A percentile compares a stretch with the other conserved stretches of the same genome.
Evolutionary conservation across 768 basidiomycete genomes (phyloP).

Genomic region (Floccularia luteovirens): DNA sequence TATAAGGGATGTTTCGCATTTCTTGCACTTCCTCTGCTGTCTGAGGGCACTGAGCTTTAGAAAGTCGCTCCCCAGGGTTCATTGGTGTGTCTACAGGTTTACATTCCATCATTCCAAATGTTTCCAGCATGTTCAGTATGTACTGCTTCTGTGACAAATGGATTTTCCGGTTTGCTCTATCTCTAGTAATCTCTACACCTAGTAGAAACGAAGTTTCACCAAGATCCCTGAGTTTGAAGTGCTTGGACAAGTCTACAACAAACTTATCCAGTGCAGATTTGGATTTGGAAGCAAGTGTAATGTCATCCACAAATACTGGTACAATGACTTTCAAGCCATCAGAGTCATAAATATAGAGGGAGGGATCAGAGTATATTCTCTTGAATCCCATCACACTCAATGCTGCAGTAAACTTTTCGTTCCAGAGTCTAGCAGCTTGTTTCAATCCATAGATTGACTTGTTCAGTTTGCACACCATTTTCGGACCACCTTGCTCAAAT

Average conservation of each 20-base stretch:
- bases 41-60: slow-evolving; percentile 10
- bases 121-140: slow-evolving; percentile 15
- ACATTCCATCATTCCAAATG: slow-evolving; percentile 17
- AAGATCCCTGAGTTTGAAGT: slow-evolving; percentile 1
- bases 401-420: slow-evolving; percentile 11
- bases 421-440: slow-evolving; percentile 24
- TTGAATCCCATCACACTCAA: slow-evolving; percentile 7
- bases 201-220: background rate
- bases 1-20: slow-evolving; percentile 20
- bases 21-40: slow-evolving; percentile 11
- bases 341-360: slow-evolving; percentile 7
- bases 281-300: slow-evolving; percentile 3
- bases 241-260: background rate
- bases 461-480: slow-evolving; percentile 8
- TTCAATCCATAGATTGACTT: slow-evolving; percentile 26
- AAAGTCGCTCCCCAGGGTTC: slow-evolving; percentile 14
- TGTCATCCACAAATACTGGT: slow-evolving; percentile 12
- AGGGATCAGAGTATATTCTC: slow-evolving; percentile 3
- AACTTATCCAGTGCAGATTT: background rate
- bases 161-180: slow-evolving; percentile 8
- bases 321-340: slow-evolving; percentile 18
- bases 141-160: slow-evolving; percentile 18
- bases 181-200: slow-evolving; percentile 3
- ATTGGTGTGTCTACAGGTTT: slow-evolving; percentile 24
- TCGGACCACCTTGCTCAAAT: slow-evolving; percentile 1